These are phyloP conservation scores for Warburgia ugandensis DNA, from an alignment of 164 flowering plant genomes.

Conservation along the genomic window DNA sequence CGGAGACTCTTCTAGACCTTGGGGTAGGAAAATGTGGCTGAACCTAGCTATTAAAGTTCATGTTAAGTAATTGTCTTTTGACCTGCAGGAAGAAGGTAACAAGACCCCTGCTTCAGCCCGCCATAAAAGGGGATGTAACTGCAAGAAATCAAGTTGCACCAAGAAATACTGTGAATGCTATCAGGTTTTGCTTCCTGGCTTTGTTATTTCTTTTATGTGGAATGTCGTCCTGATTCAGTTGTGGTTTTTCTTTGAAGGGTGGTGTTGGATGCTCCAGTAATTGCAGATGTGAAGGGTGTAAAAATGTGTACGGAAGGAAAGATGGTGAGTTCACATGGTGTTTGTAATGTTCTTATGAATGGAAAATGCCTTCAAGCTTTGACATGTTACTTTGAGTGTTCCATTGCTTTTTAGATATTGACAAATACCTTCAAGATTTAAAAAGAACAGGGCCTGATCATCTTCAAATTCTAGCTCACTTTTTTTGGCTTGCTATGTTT, in stretches of 20 bases:
- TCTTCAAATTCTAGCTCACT: too few relatives aligned
- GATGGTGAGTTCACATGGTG: slow-evolving; percentile 50
- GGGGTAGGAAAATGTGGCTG: slow-evolving; percentile 28
- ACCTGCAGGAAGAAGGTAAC: slow-evolving; percentile 62
- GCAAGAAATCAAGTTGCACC: slow-evolving; percentile 93
- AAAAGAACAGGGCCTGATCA: too few relatives aligned
- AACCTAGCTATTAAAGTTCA: neutral
- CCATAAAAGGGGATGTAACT: slow-evolving; percentile 98
- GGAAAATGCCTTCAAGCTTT: neutral
- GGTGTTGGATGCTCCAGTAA: slow-evolving; percentile 93
- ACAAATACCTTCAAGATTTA: too few relatives aligned
- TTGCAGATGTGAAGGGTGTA: slow-evolving; percentile 97
- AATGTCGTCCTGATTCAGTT: slow-evolving; percentile 12
- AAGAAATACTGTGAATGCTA: slow-evolving; percentile 99
- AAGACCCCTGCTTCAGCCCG: slow-evolving; percentile 94
- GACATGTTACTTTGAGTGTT: neutral
- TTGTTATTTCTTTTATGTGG: slow-evolving; percentile 6
- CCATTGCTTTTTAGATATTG: neutral
- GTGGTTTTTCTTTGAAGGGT: slow-evolving; percentile 38
- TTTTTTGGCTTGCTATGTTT: too few relatives aligned
- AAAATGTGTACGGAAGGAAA: slow-evolving; percentile 63
- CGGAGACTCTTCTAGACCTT: slow-evolving; percentile 21
- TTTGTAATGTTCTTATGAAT: too few relatives aligned
- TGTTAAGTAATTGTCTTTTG: neutral
- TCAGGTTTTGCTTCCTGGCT: slow-evolving; percentile 48